A percentile compares a stretch with the other conserved stretches of the same genome.
These are phyloP conservation scores for Thelephora aurantiotincta DNA, from an alignment of 768 basidiomycete genomes.

Conservation along the genomic window DNA sequence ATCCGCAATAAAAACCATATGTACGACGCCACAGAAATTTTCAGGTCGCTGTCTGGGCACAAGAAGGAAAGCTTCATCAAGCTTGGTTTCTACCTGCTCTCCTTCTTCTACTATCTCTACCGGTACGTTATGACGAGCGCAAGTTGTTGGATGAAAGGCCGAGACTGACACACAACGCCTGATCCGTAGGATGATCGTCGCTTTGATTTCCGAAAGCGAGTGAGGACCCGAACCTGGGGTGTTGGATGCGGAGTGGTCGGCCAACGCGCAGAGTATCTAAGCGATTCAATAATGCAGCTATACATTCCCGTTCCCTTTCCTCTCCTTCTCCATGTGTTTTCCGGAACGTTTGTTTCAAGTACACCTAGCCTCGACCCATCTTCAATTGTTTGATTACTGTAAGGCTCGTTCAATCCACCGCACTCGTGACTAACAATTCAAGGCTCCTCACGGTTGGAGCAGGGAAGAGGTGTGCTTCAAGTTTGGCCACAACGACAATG, in stretches of 20 bases:
- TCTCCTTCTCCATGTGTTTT: too few relatives aligned
- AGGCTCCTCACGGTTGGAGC: too few relatives aligned
- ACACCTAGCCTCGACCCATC: too few relatives aligned
- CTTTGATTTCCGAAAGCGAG: slow-evolving; percentile 32
- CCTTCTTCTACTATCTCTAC: slow-evolving; percentile 88
- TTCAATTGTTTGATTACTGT: too few relatives aligned
- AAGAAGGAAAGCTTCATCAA: slow-evolving; percentile 96
- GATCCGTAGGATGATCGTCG: slow-evolving; percentile 34
- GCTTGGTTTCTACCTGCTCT: slow-evolving; percentile 84
- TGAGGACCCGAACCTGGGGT: slow-evolving; percentile 5
- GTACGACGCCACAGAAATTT: slow-evolving; percentile 99
- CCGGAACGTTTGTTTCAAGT: too few relatives aligned
- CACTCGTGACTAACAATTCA: too few relatives aligned
- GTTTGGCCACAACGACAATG: not conserved
- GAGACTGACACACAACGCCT: not conserved
- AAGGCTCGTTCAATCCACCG: too few relatives aligned
- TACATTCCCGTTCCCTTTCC: too few relatives aligned
- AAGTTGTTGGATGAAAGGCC: not conserved
- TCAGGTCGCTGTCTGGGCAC: slow-evolving; percentile 83
- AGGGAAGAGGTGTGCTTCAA: too few relatives aligned
- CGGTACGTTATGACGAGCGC: slow-evolving; percentile 46
- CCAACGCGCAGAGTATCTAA: too few relatives aligned
- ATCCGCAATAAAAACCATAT: slow-evolving; percentile 90
- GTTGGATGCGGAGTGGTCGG: too few relatives aligned
- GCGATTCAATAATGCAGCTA: too few relatives aligned